Evolutionary conservation across 768 basidiomycete species (phyloP).

Genomic region (Boletus edulis): DNA sequence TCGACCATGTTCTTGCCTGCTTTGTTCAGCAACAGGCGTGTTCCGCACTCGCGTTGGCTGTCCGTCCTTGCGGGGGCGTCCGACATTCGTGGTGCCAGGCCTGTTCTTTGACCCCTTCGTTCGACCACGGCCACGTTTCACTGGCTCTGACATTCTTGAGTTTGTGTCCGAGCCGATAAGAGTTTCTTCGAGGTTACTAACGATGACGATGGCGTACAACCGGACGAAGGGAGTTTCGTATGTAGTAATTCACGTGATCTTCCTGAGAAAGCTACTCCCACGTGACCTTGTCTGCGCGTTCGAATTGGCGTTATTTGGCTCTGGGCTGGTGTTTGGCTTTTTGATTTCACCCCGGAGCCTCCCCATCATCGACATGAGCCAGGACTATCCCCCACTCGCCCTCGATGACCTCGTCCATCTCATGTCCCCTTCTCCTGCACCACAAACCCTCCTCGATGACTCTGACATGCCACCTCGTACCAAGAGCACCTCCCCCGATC

Average conservation of each 20-base stretch:
- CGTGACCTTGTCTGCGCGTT: conserved; percentile 36
- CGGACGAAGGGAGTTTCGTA: too few relatives aligned
- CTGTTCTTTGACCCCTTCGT: too few relatives aligned
- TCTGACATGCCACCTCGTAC: conserved; percentile 15
- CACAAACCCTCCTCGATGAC: conserved; percentile 22
- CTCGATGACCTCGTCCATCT: conserved; percentile 57
- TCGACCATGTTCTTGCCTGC: too few relatives aligned
- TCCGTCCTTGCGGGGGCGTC: too few relatives aligned
- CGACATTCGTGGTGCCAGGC: too few relatives aligned
- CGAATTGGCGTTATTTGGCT: conserved; percentile 33
- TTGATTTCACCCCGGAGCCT: conserved; percentile 23
- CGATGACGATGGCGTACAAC: too few relatives aligned
- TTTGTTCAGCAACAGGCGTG: too few relatives aligned
- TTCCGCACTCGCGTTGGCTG: too few relatives aligned
- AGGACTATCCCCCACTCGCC: conserved; percentile 40
- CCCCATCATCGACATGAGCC: conserved; percentile 23
- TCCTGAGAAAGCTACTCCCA: conserved; percentile 26
- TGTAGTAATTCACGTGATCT: conserved; percentile 20
- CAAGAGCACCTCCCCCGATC: conserved; percentile 33
- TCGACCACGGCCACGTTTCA: too few relatives aligned
- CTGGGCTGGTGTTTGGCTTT: conserved; percentile 20
- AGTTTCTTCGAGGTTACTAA: too few relatives aligned
- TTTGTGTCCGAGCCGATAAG: too few relatives aligned
- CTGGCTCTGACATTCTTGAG: too few relatives aligned
- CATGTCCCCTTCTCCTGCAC: conserved; percentile 50